These are phyloP conservation scores for Saccharomycopsis babjevae DNA, from an alignment of 805 yeast species.

Conservation along the genomic window DNA sequence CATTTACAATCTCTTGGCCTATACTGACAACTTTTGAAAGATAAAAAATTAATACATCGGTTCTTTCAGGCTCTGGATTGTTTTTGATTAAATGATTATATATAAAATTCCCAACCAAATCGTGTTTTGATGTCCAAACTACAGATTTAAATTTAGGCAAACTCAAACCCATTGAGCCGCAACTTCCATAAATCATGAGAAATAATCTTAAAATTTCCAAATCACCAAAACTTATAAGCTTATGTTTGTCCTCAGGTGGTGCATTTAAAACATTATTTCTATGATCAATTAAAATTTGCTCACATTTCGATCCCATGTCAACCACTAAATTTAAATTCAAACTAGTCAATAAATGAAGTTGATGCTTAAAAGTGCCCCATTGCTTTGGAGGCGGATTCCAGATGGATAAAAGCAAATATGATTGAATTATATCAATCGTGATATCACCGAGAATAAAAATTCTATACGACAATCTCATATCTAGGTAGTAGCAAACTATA, in stretches of 20 bases:
- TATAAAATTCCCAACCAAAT: slow-evolving; percentile 25
- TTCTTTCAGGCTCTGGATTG: slow-evolving; percentile 20
- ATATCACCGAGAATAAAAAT: slow-evolving; percentile 37
- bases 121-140: slow-evolving; percentile 37
- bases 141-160: slow-evolving; percentile 42
- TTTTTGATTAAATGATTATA: slow-evolving; percentile 21
- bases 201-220: slow-evolving; percentile 32
- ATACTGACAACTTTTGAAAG: slow-evolving; percentile 35
- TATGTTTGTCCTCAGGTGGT: not conserved
- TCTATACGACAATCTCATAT: slow-evolving; percentile 34
- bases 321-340: slow-evolving; percentile 37
- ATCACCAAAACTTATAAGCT: slow-evolving; percentile 21
- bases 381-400: slow-evolving; percentile 46
- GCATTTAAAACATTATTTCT: not conserved
- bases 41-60: slow-evolving; percentile 35
- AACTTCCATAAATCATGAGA: slow-evolving; percentile 39
- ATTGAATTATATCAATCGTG: slow-evolving; percentile 32
- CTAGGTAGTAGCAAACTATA: slow-evolving; percentile 34
- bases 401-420: slow-evolving; percentile 35
- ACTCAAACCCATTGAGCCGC: slow-evolving; percentile 42
- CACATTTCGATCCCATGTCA: slow-evolving; percentile 34
- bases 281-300: slow-evolving; percentile 8
- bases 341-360: slow-evolving; percentile 37
- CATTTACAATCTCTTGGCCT: slow-evolving; percentile 36
- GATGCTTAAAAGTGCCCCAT: slow-evolving; percentile 44